Conservation (phyloP, 108 stramenopile genomes). For the Skeletonema tropicum region DNA sequence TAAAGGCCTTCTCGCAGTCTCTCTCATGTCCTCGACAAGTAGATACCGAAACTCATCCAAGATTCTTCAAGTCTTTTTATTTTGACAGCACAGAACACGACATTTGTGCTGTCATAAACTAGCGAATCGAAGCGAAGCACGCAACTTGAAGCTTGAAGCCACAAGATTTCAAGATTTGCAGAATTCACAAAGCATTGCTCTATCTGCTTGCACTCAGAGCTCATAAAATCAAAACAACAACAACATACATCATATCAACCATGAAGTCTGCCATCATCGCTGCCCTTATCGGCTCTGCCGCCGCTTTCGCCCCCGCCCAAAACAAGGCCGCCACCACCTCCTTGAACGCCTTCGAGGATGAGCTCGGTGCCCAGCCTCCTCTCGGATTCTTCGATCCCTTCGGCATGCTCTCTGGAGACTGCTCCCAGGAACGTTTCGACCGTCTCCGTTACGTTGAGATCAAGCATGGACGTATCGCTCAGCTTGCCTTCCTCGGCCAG, state of each 20-base stretch:
- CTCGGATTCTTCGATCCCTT: conserved; percentile 86
- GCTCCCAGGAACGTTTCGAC: conserved; percentile 49
- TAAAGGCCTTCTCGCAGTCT: too few species aligned
- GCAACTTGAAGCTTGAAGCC: too few species aligned
- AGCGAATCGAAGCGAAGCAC: too few species aligned
- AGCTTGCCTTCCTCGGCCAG: conserved; percentile 72
- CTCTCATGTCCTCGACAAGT: too few species aligned
- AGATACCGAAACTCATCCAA: too few species aligned
- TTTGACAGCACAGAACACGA: too few species aligned
- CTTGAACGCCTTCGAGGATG: conserved; percentile 43
- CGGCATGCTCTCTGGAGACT: conserved; percentile 52
- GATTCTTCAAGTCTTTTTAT: too few species aligned
- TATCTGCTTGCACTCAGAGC: too few species aligned
- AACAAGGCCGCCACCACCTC: conserved; percentile 36
- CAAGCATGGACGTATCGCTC: conserved; percentile 61
- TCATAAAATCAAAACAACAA: too few species aligned
- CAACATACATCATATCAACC: neutral
- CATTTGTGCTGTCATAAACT: too few species aligned
- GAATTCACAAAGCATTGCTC: too few species aligned
- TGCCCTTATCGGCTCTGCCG: conserved; percentile 16
- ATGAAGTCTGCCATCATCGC: conserved; percentile 22
- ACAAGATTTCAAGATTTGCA: too few species aligned
- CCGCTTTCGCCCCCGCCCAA: conserved; percentile 24
- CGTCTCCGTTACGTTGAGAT: conserved; percentile 55
- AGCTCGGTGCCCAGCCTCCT: conserved; percentile 79